These are phyloP conservation scores for Penicillium ucsense DNA, from an alignment of 495 filamentous ascomycete genomes.

Conservation along the genomic window DNA sequence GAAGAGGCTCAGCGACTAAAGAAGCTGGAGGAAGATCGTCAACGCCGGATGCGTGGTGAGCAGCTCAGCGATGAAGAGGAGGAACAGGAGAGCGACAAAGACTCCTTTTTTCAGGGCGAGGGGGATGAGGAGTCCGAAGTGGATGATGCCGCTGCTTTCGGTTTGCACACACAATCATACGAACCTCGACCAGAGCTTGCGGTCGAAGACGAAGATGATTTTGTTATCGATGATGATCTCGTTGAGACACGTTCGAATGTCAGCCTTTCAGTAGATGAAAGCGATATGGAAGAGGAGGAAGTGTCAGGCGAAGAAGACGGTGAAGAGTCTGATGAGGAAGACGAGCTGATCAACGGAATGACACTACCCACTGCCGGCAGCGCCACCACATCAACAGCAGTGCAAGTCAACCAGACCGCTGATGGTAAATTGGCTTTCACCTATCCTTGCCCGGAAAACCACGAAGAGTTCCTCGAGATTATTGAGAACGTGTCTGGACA, in stretches of 20 bases:
- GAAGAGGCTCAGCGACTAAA: constrained; percentile 66
- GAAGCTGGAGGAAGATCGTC: constrained; percentile 67
- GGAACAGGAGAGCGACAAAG: constrained; percentile 38
- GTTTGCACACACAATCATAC: constrained; percentile 28
- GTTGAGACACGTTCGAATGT: constrained; percentile 49
- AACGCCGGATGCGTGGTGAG: constrained; percentile 38
- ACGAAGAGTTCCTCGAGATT: constrained; percentile 60
- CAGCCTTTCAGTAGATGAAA: constrained; percentile 41
- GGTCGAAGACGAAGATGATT: constrained; percentile 89
- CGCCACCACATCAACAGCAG: constrained; percentile 15
- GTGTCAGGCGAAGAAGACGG: constrained; percentile 38
- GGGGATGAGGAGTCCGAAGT: constrained; percentile 32
- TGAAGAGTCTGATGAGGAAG: constrained; percentile 39
- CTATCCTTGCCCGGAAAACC: constrained; percentile 71
- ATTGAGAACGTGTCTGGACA: constrained; percentile 46
- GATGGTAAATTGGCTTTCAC: constrained; percentile 60
- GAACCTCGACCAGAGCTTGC: constrained; percentile 30
- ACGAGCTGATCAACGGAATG: constrained; percentile 36
- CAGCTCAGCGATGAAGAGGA: constrained; percentile 29
- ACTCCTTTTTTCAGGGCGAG: constrained; percentile 31
- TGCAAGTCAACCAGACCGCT: constrained; percentile 24
- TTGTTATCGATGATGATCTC: constrained; percentile 78
- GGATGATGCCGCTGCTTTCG: constrained; percentile 49
- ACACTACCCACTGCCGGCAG: constrained; percentile 16
- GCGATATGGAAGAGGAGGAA: constrained; percentile 44